A percentile compares a stretch with the other conserved stretches of the same genome.
phyloP scores from a whole-genome alignment of 2,329 filamentous ascomycete genomes.

The Macrophomina tecta region DNA sequence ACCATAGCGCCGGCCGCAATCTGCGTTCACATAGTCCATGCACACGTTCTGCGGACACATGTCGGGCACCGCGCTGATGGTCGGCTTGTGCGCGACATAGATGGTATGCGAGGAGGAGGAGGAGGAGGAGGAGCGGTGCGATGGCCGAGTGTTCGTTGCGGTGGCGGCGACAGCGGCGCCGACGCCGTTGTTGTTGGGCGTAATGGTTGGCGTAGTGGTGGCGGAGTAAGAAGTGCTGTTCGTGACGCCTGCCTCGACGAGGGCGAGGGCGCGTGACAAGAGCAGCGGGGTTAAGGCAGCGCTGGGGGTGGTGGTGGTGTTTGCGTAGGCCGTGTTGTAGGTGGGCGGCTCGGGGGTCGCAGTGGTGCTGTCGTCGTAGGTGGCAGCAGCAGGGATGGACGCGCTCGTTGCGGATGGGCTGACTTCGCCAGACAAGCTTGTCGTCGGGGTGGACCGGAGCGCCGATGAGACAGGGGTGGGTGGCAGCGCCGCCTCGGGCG shows the following conservation, averaged over 20 bases:
- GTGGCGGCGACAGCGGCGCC: background rate
- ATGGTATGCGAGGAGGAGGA: background rate
- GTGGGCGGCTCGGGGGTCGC: background rate
- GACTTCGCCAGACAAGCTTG: too few relatives aligned
- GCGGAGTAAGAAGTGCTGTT: background rate
- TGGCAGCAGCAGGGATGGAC: too few relatives aligned
- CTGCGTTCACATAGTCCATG: background rate
- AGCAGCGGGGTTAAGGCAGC: background rate
- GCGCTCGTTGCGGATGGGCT: too few relatives aligned
- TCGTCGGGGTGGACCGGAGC: too few relatives aligned
- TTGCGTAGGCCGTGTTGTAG: background rate
- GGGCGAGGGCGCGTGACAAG: background rate
- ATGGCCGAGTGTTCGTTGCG: too few relatives aligned
- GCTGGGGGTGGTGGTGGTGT: background rate
- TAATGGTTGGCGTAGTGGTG: background rate
- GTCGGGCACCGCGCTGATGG: background rate
- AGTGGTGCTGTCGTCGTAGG: background rate
- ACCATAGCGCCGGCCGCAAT: background rate
- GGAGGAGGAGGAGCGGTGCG: too few relatives aligned
- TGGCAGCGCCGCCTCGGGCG: background rate
- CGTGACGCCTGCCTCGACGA: background rate
- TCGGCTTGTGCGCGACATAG: constrained; percentile 9
- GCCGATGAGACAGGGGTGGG: too few relatives aligned
- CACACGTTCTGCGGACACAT: background rate
- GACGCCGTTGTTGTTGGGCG: background rate